These are phyloP conservation scores for Aethionema arabicum DNA, from an alignment of 345 rosid genomes.

Conservation along the genomic window DNA sequence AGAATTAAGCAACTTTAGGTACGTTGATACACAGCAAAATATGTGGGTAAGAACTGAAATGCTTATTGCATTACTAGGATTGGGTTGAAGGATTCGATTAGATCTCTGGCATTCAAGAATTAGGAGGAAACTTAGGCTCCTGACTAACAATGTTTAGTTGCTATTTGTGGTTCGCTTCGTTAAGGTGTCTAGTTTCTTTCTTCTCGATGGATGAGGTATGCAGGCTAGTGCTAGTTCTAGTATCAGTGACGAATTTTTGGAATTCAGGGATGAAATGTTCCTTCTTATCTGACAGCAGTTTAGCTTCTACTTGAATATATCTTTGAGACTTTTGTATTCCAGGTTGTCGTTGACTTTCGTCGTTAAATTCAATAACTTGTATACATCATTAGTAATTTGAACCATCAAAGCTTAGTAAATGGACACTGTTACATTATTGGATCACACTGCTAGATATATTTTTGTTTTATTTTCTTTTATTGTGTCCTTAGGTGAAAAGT, in stretches of 20 bases:
- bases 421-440: constrained; percentile 25
- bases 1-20: background rate
- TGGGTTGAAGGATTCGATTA: background rate
- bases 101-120: background rate
- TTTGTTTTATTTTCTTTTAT: background rate
- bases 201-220: background rate
- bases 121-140: constrained; percentile 2
- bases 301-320: constrained; percentile 4
- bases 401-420: background rate
- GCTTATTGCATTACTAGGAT: no score
- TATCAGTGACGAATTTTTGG: constrained; percentile 2
- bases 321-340: background rate
- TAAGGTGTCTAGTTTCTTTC: background rate
- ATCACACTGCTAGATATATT: constrained; percentile 17
- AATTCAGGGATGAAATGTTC: constrained; percentile 10
- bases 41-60: no score
- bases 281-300: background rate
- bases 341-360: background rate
- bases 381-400: background rate
- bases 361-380: constrained; percentile 9
- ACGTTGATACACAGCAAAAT: background rate
- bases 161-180: background rate
- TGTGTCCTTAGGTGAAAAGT: constrained; percentile 25
- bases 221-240: background rate
- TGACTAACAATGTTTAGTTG: background rate